These are phyloP conservation scores for Hypericum perforatum DNA, from an alignment of 345 rosid species.

Conservation along the genomic window DNA sequence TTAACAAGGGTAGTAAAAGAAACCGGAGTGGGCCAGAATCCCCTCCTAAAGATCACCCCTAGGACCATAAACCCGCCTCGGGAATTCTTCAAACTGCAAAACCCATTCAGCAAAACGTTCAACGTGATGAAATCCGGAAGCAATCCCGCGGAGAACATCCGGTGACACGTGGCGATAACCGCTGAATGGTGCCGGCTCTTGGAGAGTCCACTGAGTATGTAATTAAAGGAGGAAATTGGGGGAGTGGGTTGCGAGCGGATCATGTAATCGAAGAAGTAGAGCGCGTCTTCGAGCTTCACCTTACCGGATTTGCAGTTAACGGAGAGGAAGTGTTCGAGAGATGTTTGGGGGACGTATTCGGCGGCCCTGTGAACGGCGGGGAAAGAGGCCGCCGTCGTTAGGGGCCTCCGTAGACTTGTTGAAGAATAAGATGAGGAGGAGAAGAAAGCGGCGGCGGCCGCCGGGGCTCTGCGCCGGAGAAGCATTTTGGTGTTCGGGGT, in stretches of 20 bases:
- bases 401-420: background rate
- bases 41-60: slow-evolving; percentile 21
- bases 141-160: slow-evolving; percentile 11
- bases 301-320: slow-evolving; percentile 14
- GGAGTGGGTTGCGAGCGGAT: slow-evolving; percentile 9
- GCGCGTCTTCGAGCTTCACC: slow-evolving; percentile 19
- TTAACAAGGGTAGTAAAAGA: slow-evolving; percentile 22
- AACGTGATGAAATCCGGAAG: slow-evolving; percentile 17
- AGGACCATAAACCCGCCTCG: slow-evolving; percentile 20
- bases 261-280: slow-evolving; percentile 21
- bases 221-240: slow-evolving; percentile 11
- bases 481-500: too few species aligned
- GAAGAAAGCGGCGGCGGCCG: background rate
- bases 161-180: slow-evolving; percentile 12
- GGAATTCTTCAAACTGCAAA: slow-evolving; percentile 10
- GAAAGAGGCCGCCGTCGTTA: slow-evolving; percentile 11
- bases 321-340: slow-evolving; percentile 8
- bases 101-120: slow-evolving; percentile 23
- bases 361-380: slow-evolving; percentile 4
- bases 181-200: slow-evolving; percentile 14
- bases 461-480: background rate
- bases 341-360: background rate
- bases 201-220: slow-evolving; percentile 13
- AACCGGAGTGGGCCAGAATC: slow-evolving; percentile 15
- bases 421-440: too few species aligned